These are phyloP conservation scores for Aspergillus nomiae DNA, from an alignment of 2,329 filamentous ascomycete genomes.

Conservation along the genomic window DNA sequence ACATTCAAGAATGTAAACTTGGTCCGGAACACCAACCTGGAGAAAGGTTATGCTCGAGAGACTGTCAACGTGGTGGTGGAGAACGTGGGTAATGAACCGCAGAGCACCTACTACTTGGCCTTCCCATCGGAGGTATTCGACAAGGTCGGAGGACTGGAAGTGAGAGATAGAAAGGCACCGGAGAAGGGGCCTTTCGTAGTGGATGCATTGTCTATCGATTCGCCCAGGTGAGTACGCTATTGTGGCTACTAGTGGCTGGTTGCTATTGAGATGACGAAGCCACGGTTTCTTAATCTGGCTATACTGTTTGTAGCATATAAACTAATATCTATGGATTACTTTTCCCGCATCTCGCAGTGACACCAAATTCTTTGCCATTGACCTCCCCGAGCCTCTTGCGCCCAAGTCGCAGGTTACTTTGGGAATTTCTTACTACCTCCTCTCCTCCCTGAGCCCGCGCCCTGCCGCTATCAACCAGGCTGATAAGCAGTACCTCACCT, in stretches of 20 bases:
- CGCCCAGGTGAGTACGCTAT: conserved; percentile 52
- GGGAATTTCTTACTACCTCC: conserved; percentile 79
- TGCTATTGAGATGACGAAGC: conserved; percentile 10
- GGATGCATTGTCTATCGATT: conserved; percentile 66
- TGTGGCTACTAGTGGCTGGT: conserved; percentile 51
- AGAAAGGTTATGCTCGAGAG: conserved; percentile 90
- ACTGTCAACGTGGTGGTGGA: conserved; percentile 92
- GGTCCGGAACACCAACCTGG: conserved; percentile 84
- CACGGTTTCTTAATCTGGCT: conserved; percentile 14
- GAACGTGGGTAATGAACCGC: conserved; percentile 76
- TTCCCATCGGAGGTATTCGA: conserved; percentile 77
- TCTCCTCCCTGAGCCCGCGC: conserved; percentile 77
- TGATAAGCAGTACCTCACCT: conserved; percentile 82
- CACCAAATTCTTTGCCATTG: conserved; percentile 81
- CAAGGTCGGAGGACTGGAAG: conserved; percentile 82
- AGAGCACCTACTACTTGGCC: conserved; percentile 88
- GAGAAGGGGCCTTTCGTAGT: conserved; percentile 68
- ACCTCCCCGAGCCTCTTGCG: conserved; percentile 73
- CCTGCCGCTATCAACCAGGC: conserved; percentile 81
- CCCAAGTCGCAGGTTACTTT: conserved; percentile 80
- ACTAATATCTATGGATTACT: conserved; percentile 4
- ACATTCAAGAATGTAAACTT: conserved; percentile 94
- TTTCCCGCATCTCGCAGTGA: conserved; percentile 58
- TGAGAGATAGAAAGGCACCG: conserved; percentile 84
- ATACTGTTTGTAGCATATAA: not conserved